phyloP scores from a whole-genome alignment of 2,329 filamentous ascomycete genomes.

The Cladosporium velox region DNA sequence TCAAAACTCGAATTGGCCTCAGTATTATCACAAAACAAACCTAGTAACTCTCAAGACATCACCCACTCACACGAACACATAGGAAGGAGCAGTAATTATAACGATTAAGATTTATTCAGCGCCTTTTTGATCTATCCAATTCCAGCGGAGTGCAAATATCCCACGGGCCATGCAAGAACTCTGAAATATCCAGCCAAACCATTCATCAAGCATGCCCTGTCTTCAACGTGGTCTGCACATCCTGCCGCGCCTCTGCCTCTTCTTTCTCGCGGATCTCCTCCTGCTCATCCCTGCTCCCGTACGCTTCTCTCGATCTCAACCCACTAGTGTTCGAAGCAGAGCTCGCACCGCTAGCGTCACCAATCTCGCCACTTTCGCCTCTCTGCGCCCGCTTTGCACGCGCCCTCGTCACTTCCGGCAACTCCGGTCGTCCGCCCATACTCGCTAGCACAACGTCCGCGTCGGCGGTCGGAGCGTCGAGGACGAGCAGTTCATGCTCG shows the following conservation, averaged over 20 bases:
- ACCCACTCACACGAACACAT: too few species aligned
- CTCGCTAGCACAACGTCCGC: slow-evolving; percentile 56
- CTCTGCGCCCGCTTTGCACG: slow-evolving; percentile 26
- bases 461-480: slow-evolving; percentile 58
- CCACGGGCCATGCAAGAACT: neutral
- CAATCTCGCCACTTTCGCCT: slow-evolving; percentile 27
- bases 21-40: too few species aligned
- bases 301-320: slow-evolving; percentile 18
- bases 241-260: neutral
- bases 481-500: slow-evolving; percentile 48
- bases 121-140: neutral
- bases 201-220: slow-evolving; percentile 12
- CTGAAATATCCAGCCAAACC: neutral
- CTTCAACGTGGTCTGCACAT: neutral
- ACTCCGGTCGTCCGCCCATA: slow-evolving; percentile 51
- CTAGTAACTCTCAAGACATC: too few species aligned
- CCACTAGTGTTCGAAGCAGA: slow-evolving; percentile 24
- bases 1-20: too few species aligned
- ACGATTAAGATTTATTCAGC: neutral
- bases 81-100: too few species aligned
- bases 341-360: slow-evolving; percentile 23
- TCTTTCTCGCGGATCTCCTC: slow-evolving; percentile 16
- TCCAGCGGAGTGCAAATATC: neutral
- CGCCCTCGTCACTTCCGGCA: slow-evolving; percentile 39
- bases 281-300: slow-evolving; percentile 16